Evolutionary conservation across 2,329 filamentous ascomycete species (phyloP).

Genomic region (Aspergillus pseudonomiae): DNA sequence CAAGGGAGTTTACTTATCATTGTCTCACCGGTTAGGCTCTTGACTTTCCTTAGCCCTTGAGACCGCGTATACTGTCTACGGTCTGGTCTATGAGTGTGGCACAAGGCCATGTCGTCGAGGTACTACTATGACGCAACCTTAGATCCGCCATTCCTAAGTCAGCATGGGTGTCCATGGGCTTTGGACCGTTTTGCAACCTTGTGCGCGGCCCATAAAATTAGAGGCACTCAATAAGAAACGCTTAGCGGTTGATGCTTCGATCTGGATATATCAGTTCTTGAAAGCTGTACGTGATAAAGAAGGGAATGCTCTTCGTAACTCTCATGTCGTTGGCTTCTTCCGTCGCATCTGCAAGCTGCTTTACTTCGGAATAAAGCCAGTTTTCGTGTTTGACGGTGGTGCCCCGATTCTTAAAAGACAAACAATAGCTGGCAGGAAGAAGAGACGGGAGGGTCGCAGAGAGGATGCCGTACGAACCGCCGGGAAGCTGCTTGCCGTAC

Average conservation of each 20-base stretch:
- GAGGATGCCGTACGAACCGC: constrained; percentile 94
- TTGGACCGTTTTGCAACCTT: constrained; percentile 94
- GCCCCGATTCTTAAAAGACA: constrained; percentile 88
- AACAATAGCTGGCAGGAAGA: constrained; percentile 79
- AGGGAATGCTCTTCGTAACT: constrained; percentile 93
- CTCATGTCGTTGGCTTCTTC: constrained; percentile 96
- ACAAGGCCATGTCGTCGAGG: constrained; percentile 2
- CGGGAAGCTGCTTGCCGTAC: constrained; percentile 85
- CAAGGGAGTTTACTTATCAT: neutral
- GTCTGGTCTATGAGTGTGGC: neutral
- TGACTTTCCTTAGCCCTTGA: neutral
- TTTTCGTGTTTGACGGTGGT: constrained; percentile 97
- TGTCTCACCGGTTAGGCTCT: neutral
- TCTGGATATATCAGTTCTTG: constrained; percentile 99
- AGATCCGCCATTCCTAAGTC: constrained; percentile 13
- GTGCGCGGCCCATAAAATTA: constrained; percentile 92
- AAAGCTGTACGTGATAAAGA: constrained; percentile 99
- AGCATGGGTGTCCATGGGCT: constrained; percentile 96
- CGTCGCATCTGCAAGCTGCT: constrained; percentile 96
- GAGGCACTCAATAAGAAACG: constrained; percentile 95
- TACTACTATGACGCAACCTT: constrained; percentile 1
- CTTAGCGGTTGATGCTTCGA: constrained; percentile 94
- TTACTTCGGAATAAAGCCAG: constrained; percentile 93
- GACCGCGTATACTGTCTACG: neutral
- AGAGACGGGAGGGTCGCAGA: constrained; percentile 79